phyloP scores from a whole-genome alignment of 306 rosid genomes.

The Leucaena leucocephala region DNA sequence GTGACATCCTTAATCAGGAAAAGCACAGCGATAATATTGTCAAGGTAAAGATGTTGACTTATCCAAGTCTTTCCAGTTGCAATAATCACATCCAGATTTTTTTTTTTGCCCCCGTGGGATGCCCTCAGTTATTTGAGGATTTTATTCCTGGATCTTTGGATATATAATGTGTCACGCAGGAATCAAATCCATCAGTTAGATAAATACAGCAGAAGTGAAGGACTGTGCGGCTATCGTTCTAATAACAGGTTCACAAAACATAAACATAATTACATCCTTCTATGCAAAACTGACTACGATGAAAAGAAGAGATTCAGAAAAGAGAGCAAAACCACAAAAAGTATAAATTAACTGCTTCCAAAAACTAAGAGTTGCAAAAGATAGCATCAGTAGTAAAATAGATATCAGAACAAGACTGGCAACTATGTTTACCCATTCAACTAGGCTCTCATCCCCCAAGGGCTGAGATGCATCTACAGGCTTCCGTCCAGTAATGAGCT shows the following conservation, averaged over 20 bases:
- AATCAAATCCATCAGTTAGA: background rate
- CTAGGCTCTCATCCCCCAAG: constrained; percentile 84
- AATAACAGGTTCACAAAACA: constrained; percentile 9
- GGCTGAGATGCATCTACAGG: constrained; percentile 87
- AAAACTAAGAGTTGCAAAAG: background rate
- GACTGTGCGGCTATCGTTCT: constrained; percentile 3
- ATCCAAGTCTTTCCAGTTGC: constrained; percentile 17
- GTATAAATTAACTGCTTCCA: background rate
- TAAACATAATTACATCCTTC: constrained; percentile 15
- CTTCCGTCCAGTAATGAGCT: constrained; percentile 89
- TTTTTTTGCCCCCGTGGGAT: background rate
- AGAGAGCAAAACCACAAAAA: constrained; percentile 8
- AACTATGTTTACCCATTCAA: constrained; percentile 80
- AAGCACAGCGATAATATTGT: constrained; percentile 11
- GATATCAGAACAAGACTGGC: constrained; percentile 11
- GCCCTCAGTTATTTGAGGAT: background rate
- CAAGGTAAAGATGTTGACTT: constrained; percentile 16
- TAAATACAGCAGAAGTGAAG: background rate
- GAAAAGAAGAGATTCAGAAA: background rate
- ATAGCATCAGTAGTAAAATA: constrained; percentile 17
- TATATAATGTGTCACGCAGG: background rate
- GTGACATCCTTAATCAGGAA: constrained; percentile 37
- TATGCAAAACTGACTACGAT: background rate
- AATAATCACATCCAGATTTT: background rate
- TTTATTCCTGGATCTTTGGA: background rate